Evolutionary conservation across 192 early-diverging fungal genomes (phyloP).

Genomic region (Backusella psychrophila): DNA sequence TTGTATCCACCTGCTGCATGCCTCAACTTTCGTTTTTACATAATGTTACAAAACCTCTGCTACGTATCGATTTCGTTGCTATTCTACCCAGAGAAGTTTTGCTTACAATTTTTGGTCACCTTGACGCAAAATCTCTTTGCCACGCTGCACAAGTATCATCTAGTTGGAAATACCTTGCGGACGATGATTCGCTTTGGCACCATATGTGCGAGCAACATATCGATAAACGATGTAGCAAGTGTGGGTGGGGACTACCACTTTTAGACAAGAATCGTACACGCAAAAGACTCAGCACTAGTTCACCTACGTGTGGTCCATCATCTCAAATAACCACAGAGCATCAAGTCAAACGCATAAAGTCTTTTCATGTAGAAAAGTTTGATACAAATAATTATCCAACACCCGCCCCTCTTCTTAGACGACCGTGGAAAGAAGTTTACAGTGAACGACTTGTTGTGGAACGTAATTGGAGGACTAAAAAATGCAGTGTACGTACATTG

Average conservation of each 20-base stretch:
- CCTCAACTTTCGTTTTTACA: slow-evolving; percentile 85
- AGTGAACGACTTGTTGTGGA: slow-evolving; percentile 87
- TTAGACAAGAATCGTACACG: slow-evolving; percentile 40
- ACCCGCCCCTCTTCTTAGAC: slow-evolving; percentile 25
- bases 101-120: slow-evolving; percentile 79
- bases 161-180: slow-evolving; percentile 79
- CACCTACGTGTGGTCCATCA: not conserved
- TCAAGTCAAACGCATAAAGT: not conserved
- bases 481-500: slow-evolving; percentile 55
- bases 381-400: not conserved
- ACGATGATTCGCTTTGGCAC: slow-evolving; percentile 95
- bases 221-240: slow-evolving; percentile 91
- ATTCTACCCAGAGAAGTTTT: slow-evolving; percentile 78
- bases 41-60: slow-evolving; percentile 59
- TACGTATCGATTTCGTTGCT: slow-evolving; percentile 83
- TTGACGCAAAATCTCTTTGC: slow-evolving; percentile 91
- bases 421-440: slow-evolving; percentile 93
- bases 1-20: slow-evolving; percentile 78
- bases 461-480: slow-evolving; percentile 87
- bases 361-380: not conserved
- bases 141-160: slow-evolving; percentile 86
- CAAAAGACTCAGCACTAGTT: slow-evolving; percentile 19
- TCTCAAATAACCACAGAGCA: not conserved
- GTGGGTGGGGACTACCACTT: slow-evolving; percentile 94
- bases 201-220: slow-evolving; percentile 98